These are phyloP conservation scores for Cutaneotrichosporon cyanovorans DNA, from an alignment of 1,284 basidiomycete genomes.

Conservation along the genomic window DNA sequence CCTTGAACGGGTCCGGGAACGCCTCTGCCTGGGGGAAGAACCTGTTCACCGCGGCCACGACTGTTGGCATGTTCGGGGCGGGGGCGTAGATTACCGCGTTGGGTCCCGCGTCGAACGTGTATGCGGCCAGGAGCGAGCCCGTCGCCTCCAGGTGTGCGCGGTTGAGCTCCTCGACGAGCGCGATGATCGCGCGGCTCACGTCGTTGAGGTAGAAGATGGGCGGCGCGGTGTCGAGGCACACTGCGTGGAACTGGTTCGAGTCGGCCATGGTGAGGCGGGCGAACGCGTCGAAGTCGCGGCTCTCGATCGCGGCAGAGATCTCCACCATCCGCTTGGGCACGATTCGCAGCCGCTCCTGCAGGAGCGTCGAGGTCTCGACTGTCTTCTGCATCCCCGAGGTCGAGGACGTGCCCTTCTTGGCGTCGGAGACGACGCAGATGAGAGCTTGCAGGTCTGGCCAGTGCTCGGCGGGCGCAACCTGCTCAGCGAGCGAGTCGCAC, in stretches of 20 bases:
- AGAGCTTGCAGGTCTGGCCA: slow-evolving; percentile 96
- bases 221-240: slow-evolving; percentile 90
- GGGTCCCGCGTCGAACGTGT: slow-evolving; percentile 97
- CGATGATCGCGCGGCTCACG: slow-evolving; percentile 76
- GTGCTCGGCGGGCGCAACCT: slow-evolving; percentile 76
- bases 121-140: slow-evolving; percentile 72
- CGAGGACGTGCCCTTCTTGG: slow-evolving; percentile 92
- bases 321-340: slow-evolving; percentile 80
- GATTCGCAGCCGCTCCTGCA: slow-evolving; percentile 84
- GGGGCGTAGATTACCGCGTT: slow-evolving; percentile 96
- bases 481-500: slow-evolving; percentile 76
- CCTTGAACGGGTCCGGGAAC: slow-evolving; percentile 66
- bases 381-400: slow-evolving; percentile 97
- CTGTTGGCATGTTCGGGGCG: slow-evolving; percentile 66
- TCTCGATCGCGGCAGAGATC: slow-evolving; percentile 72
- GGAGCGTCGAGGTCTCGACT: slow-evolving; percentile 80
- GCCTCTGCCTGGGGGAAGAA: slow-evolving; percentile 74
- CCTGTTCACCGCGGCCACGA: slow-evolving; percentile 63
- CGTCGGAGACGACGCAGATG: slow-evolving; percentile 93
- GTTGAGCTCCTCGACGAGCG: slow-evolving; percentile 87
- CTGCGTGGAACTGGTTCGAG: slow-evolving; percentile 97
- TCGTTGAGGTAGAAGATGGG: slow-evolving; percentile 99
- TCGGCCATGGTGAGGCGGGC: slow-evolving; percentile 91
- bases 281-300: slow-evolving; percentile 78
- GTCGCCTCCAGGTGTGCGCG: slow-evolving; percentile 61